Base-by-base conservation (phyloP, 495 filamentous ascomycete species). In the Sporormia fimetaria region DNA sequence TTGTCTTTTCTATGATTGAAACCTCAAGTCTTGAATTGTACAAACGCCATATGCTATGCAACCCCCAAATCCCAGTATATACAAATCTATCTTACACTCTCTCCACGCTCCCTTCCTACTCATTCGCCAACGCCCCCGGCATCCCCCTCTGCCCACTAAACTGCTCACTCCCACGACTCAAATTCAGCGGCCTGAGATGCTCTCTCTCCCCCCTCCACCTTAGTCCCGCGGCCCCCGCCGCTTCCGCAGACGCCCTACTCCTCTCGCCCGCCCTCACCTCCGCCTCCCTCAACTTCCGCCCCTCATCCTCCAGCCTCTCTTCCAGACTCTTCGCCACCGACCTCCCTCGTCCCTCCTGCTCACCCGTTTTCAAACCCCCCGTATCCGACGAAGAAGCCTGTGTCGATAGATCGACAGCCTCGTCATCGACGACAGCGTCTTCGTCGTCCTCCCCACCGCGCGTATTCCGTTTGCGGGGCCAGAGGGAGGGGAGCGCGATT, bases 401-500 rank as follows among this genome's bases (percentile, higher is more conserved):
- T n/a, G n/a, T n/a, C n/a, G n/a, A n/a, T n/a, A n/a, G n/a, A n/a
- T n/a, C n/a, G n/a, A n/a, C n/a, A n/a, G n/a, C 26, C n/a, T 25
- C 43, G 6, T 49, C 62, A 12, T 59, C 62, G 23, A 65, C 70
- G 0, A 59, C 52, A 5, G 64, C 60, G 3, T n/a, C n/a, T n/a
- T 54, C 40, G 3, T 21, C 36, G 5, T 40, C 57, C 18, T 68
- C 70, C 7, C 74, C 74, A 4, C 76, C 83, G 11, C 83, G 64
- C 11, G 83, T 85, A 52, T 83, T 87, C 63, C 72, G 71, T 63
- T 83, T 96, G 34, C 92, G 66, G 6, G 92, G 90, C 90, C 90
- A 98, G 39, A 98, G 63, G 57, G 83, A 90, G 5, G 90, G 90
- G 18, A 98, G 64, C 6, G 82, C 85, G 25, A 98, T 88, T 38